A percentile compares a stretch with the other conserved stretches of the same genome.
phyloP scores from a whole-genome alignment of 2,329 filamentous ascomycete genomes.

The Zasmidium citrigriseum region DNA sequence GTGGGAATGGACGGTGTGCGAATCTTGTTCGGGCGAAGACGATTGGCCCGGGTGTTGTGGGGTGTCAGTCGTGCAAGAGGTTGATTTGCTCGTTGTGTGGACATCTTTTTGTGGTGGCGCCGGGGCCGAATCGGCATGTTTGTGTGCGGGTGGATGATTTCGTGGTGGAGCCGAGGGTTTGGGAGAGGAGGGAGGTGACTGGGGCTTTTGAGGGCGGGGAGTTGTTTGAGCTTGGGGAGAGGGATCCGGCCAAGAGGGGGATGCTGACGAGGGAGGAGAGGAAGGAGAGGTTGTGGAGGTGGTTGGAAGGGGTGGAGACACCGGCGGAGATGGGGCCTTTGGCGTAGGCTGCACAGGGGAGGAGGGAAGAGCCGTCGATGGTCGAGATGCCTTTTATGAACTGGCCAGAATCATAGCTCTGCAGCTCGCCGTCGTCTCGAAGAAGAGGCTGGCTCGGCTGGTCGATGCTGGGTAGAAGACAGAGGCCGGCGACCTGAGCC shows the following conservation, averaged over 20 bases:
- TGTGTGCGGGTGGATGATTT: not conserved
- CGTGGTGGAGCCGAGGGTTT: not conserved
- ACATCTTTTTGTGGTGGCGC: not conserved
- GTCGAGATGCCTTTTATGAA: too few species aligned
- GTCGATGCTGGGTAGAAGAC: too few species aligned
- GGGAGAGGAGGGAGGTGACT: not conserved
- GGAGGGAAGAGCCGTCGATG: too few species aligned
- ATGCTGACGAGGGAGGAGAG: not conserved
- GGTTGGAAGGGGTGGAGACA: not conserved
- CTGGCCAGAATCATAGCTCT: too few species aligned
- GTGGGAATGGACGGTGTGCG: not conserved
- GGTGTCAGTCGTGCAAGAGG: not conserved
- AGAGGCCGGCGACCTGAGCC: too few species aligned
- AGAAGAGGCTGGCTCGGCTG: too few species aligned
- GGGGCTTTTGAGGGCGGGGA: not conserved
- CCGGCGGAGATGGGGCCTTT: not conserved
- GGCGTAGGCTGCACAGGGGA: not conserved
- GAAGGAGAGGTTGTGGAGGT: not conserved
- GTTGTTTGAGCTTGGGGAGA: not conserved
- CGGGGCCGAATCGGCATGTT: not conserved
- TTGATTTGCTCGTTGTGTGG: not conserved
- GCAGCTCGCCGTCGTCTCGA: too few species aligned
- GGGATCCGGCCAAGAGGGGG: not conserved
- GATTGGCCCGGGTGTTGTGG: not conserved
- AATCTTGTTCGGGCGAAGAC: not conserved